These are phyloP conservation scores for Phialophora verrucosa DNA, from an alignment of 2,329 filamentous ascomycete species.

Conservation along the genomic window DNA sequence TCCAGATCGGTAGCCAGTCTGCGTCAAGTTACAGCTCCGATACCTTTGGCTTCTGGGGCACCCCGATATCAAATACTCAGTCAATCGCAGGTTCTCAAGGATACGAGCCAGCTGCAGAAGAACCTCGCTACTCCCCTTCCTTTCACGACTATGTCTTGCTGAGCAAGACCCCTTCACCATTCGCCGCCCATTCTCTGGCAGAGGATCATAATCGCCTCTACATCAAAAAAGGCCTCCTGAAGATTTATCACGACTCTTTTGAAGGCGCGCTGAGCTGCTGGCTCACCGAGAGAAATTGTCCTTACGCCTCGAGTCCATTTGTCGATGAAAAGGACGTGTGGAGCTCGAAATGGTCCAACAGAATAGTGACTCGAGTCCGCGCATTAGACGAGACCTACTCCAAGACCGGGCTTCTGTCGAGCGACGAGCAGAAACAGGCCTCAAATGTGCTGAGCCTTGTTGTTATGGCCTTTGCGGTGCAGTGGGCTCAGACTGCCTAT, in stretches of 20 bases:
- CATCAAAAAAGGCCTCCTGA: conserved; percentile 42
- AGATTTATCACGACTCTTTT: conserved; percentile 33
- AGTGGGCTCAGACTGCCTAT: conserved; percentile 28
- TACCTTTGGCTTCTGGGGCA: conserved; percentile 6
- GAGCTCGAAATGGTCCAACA: conserved; percentile 25
- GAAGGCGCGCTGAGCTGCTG: conserved; percentile 34
- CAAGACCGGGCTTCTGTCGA: conserved; percentile 15
- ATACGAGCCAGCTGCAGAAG: conserved; percentile 30
- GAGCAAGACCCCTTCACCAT: conserved; percentile 8
- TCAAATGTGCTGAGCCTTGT: conserved; percentile 26
- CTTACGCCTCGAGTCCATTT: conserved; percentile 44
- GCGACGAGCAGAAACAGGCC: conserved; percentile 25
- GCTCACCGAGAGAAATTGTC: conserved; percentile 34
- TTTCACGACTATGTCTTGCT: background rate
- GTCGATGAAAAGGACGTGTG: conserved; percentile 19
- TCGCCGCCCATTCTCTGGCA: conserved; percentile 41
- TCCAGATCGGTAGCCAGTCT: conserved; percentile 1
- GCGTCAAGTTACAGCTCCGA: conserved; percentile 10
- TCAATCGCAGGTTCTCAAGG: conserved; percentile 7
- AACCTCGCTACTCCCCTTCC: conserved; percentile 22
- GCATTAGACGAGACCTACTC: conserved; percentile 25
- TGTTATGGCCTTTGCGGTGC: conserved; percentile 32
- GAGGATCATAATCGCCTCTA: conserved; percentile 46
- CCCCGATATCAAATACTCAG: conserved; percentile 11
- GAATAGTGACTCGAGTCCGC: conserved; percentile 27